Base-by-base conservation (phyloP, 2,329 filamentous ascomycete species). In the Orbilia ellipsospora region DNA sequence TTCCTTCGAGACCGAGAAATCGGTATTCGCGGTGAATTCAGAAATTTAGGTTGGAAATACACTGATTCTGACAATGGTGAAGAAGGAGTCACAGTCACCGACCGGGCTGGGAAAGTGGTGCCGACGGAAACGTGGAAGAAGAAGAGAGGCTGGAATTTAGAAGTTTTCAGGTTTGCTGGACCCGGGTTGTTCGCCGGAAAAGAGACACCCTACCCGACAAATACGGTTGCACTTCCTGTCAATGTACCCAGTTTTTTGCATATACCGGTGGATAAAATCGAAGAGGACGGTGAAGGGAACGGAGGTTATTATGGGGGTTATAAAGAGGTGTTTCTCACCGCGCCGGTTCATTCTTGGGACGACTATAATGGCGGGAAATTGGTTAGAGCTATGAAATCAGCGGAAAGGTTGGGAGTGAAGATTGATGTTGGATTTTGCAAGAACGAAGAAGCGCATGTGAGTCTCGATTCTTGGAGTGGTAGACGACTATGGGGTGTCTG, bases 391-490 rank as follows among this genome's bases (percentile, higher is more conserved):
- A 69, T 75, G 20, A 59, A 26, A n/a, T 55, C 31, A 18, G 72
- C 72, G 0, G 52, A 63, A 13, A 63, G 42, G 23, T 48, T 69
- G 16, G 72, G 72, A 2, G n/a, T 75, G 2, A n/a, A 75, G 2
- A 55, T 69, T 18, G 72, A 75, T 20, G 59, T 75, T 10, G 72
- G 52, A 12, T 62, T 69, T 20, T 75, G 72, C 20, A 75, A 69
- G 54, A 75, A 75, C 40, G 48, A 44, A 16, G 16, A 15, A 4
- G 72, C 50, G 4, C 72, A 75, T 26, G 45, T 13, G 6, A 72
- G 59, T 13, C 51, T 64, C 13, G 42, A 59, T 40, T 23, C 28
- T 63, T 12, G 48, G 8, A 23, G 1, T 1, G 10, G 6, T 12
- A 4, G 60, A 40, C 8, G 13, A 4, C 64, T 40, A 51, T 75